Conservation (phyloP, 2,329 filamentous ascomycete genomes). For the Bipolaris victoriae region DNA sequence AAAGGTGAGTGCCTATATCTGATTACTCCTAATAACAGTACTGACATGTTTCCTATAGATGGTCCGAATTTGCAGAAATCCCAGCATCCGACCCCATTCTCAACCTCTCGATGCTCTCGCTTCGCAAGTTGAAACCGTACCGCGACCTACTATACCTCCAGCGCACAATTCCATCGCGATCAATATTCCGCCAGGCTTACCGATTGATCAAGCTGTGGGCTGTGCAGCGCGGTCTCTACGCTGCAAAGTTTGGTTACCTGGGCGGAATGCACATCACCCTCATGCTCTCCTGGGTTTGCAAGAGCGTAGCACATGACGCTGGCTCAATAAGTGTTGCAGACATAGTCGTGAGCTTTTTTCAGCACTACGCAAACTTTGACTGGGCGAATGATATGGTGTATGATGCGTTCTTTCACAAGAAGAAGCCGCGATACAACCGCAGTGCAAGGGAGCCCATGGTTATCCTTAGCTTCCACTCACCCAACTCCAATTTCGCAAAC, state of each 20-base stretch:
- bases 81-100: slow-evolving; percentile 62
- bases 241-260: slow-evolving; percentile 68
- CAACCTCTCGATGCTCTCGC: slow-evolving; percentile 60
- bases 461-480: slow-evolving; percentile 67
- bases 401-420: slow-evolving; percentile 63
- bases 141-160: slow-evolving; percentile 68
- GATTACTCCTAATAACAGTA: not conserved
- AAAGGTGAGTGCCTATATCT: slow-evolving; percentile 50
- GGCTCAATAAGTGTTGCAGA: slow-evolving; percentile 55
- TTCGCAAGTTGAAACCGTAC: slow-evolving; percentile 68
- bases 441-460: slow-evolving; percentile 66
- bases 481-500: slow-evolving; percentile 65
- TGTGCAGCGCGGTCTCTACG: slow-evolving; percentile 66
- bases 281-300: slow-evolving; percentile 66
- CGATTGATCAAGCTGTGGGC: slow-evolving; percentile 69
- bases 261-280: slow-evolving; percentile 69
- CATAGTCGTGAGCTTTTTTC: slow-evolving; percentile 66
- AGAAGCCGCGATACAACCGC: slow-evolving; percentile 57
- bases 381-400: slow-evolving; percentile 63
- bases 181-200: slow-evolving; percentile 64
- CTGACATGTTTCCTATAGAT: slow-evolving; percentile 35
- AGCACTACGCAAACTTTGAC: slow-evolving; percentile 66
- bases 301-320: slow-evolving; percentile 47
- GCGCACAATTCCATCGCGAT: slow-evolving; percentile 64
- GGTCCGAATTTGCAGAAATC: slow-evolving; percentile 49